These are phyloP conservation scores for Geranium rotundifolium DNA, from an alignment of 345 rosid species.

Conservation along the genomic window DNA sequence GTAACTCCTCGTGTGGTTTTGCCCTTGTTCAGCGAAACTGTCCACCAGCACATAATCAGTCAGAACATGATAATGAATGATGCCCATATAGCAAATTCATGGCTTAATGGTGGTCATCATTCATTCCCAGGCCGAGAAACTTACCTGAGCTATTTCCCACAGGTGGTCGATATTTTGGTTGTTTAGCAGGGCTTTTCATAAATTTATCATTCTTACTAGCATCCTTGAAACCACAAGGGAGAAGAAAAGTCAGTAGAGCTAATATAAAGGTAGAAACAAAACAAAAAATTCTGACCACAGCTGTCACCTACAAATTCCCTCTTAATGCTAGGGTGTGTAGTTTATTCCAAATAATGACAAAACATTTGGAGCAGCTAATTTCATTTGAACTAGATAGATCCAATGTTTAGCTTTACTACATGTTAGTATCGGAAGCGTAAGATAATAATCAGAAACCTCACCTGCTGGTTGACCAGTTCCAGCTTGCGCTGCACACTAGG, in stretches of 20 bases:
- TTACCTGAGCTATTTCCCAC: conserved; percentile 72
- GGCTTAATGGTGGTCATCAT: too few species aligned
- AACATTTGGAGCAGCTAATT: neutral
- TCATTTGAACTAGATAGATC: too few species aligned
- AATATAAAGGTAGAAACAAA: neutral
- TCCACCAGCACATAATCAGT: neutral
- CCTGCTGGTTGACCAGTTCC: conserved; percentile 45
- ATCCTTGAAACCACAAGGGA: conserved; percentile 22
- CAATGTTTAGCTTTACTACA: too few species aligned
- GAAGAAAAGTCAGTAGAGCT: neutral
- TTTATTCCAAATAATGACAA: too few species aligned
- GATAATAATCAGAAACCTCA: conserved; percentile 1
- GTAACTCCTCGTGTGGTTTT: conserved; percentile 7
- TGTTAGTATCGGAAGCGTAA: too few species aligned
- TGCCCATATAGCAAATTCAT: too few species aligned
- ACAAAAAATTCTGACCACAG: too few species aligned
- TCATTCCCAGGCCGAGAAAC: conserved; percentile 20
- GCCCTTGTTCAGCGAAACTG: conserved; percentile 29
- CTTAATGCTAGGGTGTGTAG: too few species aligned
- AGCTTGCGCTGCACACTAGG: conserved; percentile 49
- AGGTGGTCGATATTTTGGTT: conserved; percentile 44
- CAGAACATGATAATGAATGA: too few species aligned
- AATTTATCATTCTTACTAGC: conserved; percentile 29
- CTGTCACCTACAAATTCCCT: too few species aligned
- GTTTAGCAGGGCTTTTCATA: conserved; percentile 18